These are phyloP conservation scores for Cryphonectria nitschkei DNA, from an alignment of 2,329 filamentous ascomycete genomes.

Conservation along the genomic window DNA sequence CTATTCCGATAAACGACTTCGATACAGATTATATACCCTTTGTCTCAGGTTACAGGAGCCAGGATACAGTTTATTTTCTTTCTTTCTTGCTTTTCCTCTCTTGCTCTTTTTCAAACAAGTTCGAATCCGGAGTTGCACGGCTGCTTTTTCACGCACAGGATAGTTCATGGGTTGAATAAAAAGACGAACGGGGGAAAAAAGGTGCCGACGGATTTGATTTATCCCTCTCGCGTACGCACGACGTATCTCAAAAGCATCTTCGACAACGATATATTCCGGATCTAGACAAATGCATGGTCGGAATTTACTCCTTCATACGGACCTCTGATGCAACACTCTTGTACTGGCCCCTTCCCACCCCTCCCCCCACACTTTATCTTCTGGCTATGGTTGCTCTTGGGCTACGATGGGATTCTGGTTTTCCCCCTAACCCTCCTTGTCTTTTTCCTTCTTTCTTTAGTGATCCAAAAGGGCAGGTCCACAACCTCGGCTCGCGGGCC, in stretches of 20 bases:
- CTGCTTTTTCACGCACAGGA: slow-evolving; percentile 5
- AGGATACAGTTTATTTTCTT: background rate
- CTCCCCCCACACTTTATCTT: background rate
- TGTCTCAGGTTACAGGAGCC: slow-evolving; percentile 3
- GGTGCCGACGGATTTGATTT: background rate
- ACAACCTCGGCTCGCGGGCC: background rate
- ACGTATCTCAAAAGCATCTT: slow-evolving; percentile 8
- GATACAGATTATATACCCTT: slow-evolving; percentile 2
- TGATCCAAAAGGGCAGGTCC: slow-evolving; percentile 7
- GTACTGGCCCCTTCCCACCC: background rate
- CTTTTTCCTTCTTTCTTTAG: background rate
- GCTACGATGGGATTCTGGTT: background rate
- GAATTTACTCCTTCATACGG: background rate
- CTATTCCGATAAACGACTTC: background rate
- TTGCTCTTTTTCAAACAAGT: background rate
- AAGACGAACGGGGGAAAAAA: background rate
- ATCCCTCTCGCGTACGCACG: slow-evolving; percentile 11
- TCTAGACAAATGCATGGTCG: slow-evolving; percentile 8
- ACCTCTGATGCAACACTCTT: background rate
- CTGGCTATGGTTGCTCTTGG: background rate
- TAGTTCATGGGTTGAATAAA: slow-evolving; percentile 15
- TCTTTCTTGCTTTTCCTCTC: background rate
- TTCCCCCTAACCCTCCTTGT: background rate
- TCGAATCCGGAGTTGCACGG: background rate
- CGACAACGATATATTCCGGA: background rate